Evolutionary conservation across 179 eudicot species (phyloP).

Genomic region (Actinidia chinensis): DNA sequence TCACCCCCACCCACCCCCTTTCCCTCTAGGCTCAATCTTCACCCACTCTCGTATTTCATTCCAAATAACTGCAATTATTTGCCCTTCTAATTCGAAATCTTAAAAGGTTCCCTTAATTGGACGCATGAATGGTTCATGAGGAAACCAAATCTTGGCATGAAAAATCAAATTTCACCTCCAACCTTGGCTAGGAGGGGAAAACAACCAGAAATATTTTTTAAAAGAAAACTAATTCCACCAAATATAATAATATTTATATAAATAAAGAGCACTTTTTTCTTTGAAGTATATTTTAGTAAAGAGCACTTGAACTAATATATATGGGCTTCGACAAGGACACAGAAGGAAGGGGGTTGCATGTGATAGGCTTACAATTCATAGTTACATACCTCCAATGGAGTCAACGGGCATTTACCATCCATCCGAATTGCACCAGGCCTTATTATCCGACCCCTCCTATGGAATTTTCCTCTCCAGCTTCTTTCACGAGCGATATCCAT

Average conservation of each 20-base stretch:
- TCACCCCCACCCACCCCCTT: no score
- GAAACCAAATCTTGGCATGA: not conserved
- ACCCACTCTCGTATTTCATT: no score
- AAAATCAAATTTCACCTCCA: not conserved
- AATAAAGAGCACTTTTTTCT: not conserved
- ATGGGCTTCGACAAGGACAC: not conserved
- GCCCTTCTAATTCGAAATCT: not conserved
- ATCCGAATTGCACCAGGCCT: conserved; percentile 86
- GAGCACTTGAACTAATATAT: not conserved
- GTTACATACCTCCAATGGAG: conserved; percentile 88
- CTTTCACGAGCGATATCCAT: conserved; percentile 97
- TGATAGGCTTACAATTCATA: not conserved
- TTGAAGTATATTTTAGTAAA: not conserved
- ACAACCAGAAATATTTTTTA: not conserved
- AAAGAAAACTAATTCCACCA: not conserved
- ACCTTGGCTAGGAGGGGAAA: not conserved
- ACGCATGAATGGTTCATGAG: conserved; percentile 1
- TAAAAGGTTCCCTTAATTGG: not conserved
- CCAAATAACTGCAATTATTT: no score
- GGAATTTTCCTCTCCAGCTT: conserved; percentile 98
- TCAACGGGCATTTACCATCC: conserved; percentile 96
- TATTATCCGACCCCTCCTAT: conserved; percentile 78
- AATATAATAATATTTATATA: not conserved
- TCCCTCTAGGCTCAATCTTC: no score
- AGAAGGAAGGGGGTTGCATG: not conserved